Conservation (phyloP, 306 rosid genomes). For the Comarum palustre region DNA sequence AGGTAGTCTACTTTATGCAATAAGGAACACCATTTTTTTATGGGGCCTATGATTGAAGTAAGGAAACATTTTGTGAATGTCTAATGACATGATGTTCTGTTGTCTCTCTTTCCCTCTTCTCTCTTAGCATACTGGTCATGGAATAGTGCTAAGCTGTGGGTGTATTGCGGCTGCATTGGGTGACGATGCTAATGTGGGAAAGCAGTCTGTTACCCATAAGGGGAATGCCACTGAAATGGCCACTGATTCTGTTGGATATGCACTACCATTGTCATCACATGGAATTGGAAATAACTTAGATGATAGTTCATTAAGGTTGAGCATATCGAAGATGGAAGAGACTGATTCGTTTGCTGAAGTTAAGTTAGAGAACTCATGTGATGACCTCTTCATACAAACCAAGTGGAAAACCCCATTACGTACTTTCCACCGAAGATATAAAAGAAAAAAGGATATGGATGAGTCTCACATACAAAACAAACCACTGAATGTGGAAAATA, state of each 20-base stretch:
- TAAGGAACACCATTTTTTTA: neutral
- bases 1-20: neutral
- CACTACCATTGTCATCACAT: slow-evolving; percentile 24
- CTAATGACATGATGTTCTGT: neutral
- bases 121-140: slow-evolving; percentile 29
- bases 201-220: slow-evolving; percentile 20
- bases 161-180: slow-evolving; percentile 20
- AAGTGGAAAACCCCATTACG: slow-evolving; percentile 29
- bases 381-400: slow-evolving; percentile 1
- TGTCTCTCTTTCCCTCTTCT: slow-evolving; percentile 17
- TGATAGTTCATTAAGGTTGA: slow-evolving; percentile 25
- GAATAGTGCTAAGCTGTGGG: slow-evolving; percentile 17
- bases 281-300: slow-evolving; percentile 27
- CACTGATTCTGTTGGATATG: slow-evolving; percentile 21
- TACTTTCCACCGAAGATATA: slow-evolving; percentile 48
- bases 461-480: slow-evolving; percentile 27
- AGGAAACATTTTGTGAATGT: neutral
- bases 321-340: slow-evolving; percentile 31
- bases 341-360: slow-evolving; percentile 29
- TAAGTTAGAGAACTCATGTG: slow-evolving; percentile 24
- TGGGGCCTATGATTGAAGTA: neutral
- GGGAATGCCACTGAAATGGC: slow-evolving; percentile 25
- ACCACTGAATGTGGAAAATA: slow-evolving; percentile 27
- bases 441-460: slow-evolving; percentile 40
- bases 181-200: slow-evolving; percentile 18